These are phyloP conservation scores for Prunus mongolica DNA, from an alignment of 306 rosid genomes.

Conservation along the genomic window DNA sequence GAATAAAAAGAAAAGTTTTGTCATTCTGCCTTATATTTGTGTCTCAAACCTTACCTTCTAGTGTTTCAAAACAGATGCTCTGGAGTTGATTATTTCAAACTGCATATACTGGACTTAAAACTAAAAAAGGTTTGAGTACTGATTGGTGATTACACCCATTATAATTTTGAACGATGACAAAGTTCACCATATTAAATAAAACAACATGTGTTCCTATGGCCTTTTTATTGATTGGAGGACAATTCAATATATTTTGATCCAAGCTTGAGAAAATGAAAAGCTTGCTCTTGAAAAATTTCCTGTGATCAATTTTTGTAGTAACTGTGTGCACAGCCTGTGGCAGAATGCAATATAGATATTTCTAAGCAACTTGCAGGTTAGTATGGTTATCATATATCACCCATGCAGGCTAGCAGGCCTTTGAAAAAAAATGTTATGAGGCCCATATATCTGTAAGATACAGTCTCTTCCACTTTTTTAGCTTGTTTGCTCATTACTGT, in stretches of 20 bases:
- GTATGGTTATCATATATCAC: background rate
- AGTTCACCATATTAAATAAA: background rate
- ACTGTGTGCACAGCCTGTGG: background rate
- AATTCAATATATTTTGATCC: background rate
- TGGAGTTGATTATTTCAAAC: background rate
- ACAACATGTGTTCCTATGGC: background rate
- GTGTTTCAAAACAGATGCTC: background rate
- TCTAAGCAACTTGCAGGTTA: background rate
- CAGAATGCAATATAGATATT: background rate
- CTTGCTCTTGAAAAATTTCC: background rate
- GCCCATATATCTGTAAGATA: background rate
- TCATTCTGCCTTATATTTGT: background rate
- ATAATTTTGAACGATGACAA: background rate
- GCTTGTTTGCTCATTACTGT: slow-evolving; percentile 1
- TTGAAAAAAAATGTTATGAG: too few relatives aligned
- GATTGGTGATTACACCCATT: background rate
- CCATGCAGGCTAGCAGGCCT: background rate
- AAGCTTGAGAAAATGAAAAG: background rate
- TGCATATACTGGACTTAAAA: background rate
- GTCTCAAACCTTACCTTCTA: background rate
- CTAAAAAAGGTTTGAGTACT: background rate
- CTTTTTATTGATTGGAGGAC: background rate
- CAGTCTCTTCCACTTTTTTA: background rate
- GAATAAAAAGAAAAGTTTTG: background rate
- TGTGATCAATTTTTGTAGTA: background rate